These are phyloP conservation scores for Graphilbum fragrans DNA, from an alignment of 2,329 filamentous ascomycete genomes.

Conservation along the genomic window DNA sequence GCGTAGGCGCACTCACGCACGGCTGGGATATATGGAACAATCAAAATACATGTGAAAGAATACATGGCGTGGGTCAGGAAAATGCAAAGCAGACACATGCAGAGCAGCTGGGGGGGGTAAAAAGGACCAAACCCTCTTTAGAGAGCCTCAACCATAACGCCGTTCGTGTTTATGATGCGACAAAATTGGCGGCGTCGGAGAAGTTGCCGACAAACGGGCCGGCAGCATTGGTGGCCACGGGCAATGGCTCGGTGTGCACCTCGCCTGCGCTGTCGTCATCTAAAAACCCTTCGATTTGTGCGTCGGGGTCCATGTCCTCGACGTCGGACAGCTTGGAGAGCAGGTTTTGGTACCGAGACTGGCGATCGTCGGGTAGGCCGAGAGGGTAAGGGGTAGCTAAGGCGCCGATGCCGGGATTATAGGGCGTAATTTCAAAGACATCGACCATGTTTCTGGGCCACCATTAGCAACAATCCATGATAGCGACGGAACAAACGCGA, in stretches of 20 bases:
- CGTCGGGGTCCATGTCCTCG: constrained; percentile 29
- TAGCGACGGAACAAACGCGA: neutral
- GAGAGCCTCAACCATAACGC: no score
- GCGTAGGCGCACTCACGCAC: no score
- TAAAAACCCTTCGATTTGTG: constrained; percentile 31
- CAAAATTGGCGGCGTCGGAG: constrained; percentile 43
- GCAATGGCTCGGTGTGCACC: constrained; percentile 24
- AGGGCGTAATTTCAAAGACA: constrained; percentile 52
- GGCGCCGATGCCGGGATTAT: constrained; percentile 26
- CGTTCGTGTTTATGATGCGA: constrained; percentile 22
- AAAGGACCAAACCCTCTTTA: neutral
- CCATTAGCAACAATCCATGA: neutral
- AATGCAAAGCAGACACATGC: no score
- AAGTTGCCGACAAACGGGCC: constrained; percentile 47
- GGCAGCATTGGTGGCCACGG: constrained; percentile 24
- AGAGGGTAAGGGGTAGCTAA: constrained; percentile 30
- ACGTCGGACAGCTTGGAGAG: constrained; percentile 43
- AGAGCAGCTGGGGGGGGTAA: neutral
- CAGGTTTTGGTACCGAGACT: constrained; percentile 48
- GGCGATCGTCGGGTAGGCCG: constrained; percentile 41
- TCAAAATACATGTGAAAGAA: no score
- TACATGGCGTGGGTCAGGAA: no score
- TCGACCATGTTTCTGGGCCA: constrained; percentile 50
- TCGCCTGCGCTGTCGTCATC: constrained; percentile 38
- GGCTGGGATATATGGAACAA: no score